These are phyloP conservation scores for Elsinoe batatas DNA, from an alignment of 2,329 filamentous ascomycete genomes.

Conservation along the genomic window DNA sequence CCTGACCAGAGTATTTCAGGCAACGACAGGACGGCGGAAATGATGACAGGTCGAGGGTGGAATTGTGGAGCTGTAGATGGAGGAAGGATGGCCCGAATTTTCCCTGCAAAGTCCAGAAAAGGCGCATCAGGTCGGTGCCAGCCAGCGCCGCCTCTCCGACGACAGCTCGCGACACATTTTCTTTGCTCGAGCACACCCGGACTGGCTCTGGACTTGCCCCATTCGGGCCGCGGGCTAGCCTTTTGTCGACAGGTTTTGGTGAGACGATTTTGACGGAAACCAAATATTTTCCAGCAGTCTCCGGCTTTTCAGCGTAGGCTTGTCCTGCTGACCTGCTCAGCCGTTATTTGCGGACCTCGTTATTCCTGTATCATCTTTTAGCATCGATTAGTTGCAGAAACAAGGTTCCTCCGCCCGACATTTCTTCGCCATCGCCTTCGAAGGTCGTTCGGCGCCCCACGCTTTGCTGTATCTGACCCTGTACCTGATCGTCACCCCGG, in stretches of 20 bases:
- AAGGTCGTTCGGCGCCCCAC: background rate
- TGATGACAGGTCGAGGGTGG: conserved; percentile 6
- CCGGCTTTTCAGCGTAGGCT: conserved; percentile 5
- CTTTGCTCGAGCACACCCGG: background rate
- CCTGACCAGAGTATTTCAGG: conserved; percentile 10
- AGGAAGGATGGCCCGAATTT: background rate
- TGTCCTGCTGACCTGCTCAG: conserved; percentile 6
- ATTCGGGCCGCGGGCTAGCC: background rate
- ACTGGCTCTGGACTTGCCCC: background rate
- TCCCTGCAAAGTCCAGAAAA: background rate
- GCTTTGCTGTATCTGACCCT: background rate
- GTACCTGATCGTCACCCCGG: conserved; percentile 12
- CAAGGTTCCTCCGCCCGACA: background rate
- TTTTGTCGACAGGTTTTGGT: background rate
- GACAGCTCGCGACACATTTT: background rate
- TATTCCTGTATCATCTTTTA: background rate
- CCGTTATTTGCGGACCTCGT: background rate
- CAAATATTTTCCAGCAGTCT: background rate
- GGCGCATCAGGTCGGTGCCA: background rate
- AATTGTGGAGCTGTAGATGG: conserved; percentile 8
- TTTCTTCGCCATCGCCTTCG: background rate
- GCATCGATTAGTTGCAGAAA: background rate
- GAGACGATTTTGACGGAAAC: background rate
- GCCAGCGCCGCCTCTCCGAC: background rate
- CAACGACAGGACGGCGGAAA: conserved; percentile 1